A percentile compares a stretch with the other conserved stretches of the same genome.
Evolutionary conservation across 192 early-diverging fungal species (phyloP).

Genomic region (Coemansia sp.): DNA sequence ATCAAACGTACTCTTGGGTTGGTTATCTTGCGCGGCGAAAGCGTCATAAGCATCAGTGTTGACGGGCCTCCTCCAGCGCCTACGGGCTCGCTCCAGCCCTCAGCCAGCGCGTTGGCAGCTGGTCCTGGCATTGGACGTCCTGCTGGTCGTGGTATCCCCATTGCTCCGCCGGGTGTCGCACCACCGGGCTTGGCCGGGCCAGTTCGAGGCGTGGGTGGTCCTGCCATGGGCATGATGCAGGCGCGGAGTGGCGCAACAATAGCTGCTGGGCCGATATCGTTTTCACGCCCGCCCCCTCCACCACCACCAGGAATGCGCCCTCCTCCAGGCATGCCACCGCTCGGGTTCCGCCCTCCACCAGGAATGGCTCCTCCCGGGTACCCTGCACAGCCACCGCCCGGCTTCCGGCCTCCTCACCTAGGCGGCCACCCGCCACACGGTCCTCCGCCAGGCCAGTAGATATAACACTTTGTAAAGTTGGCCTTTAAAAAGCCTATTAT

Average conservation of each 20-base stretch:
- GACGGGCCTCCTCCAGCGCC: constrained; percentile 84
- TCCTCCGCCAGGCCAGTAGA: constrained; percentile 16
- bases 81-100: constrained; percentile 52
- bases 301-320: constrained; percentile 56
- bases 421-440: constrained; percentile 35
- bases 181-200: constrained; percentile 77
- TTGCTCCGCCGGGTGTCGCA: constrained; percentile 54
- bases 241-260: constrained; percentile 67
- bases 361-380: constrained; percentile 55
- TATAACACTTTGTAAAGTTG: not conserved
- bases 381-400: constrained; percentile 52
- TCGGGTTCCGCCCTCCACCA: constrained; percentile 62
- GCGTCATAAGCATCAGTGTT: constrained; percentile 84
- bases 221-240: constrained; percentile 85
- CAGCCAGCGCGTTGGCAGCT: constrained; percentile 42
- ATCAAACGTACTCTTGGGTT: constrained; percentile 92
- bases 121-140: constrained; percentile 83
- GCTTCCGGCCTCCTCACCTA: constrained; percentile 43
- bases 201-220: constrained; percentile 95
- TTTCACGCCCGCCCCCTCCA: constrained; percentile 70
- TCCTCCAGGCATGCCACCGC: constrained; percentile 60
- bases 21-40: constrained; percentile 93
- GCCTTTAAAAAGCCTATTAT: not conserved
- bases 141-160: constrained; percentile 74
- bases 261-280: constrained; percentile 63